A percentile compares a stretch with the other conserved stretches of the same genome.
These are phyloP conservation scores for Talaromyces ruber DNA, from an alignment of 495 filamentous ascomycete genomes.

Conservation along the genomic window DNA sequence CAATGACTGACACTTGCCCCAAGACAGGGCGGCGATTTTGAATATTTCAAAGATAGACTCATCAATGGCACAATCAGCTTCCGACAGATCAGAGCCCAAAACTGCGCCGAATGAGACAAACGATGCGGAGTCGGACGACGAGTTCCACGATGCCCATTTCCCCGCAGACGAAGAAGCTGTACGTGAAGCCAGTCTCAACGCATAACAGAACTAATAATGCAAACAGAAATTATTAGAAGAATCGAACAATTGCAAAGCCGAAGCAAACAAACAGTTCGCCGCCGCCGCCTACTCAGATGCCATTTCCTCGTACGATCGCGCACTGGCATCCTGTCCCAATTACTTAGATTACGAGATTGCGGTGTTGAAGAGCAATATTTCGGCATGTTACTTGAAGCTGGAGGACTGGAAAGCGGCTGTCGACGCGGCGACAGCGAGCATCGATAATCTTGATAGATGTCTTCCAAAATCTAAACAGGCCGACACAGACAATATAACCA, in stretches of 20 bases:
- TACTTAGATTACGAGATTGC: conserved; percentile 89
- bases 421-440: conserved; percentile 59
- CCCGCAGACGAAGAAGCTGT: conserved; percentile 73
- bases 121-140: conserved; percentile 34
- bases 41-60: neutral
- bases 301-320: conserved; percentile 83
- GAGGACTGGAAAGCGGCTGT: conserved; percentile 80
- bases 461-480: conserved; percentile 26
- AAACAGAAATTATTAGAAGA: conserved; percentile 58
- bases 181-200: conserved; percentile 16
- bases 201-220: conserved; percentile 6
- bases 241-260: conserved; percentile 64
- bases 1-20: neutral
- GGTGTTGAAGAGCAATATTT: conserved; percentile 77
- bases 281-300: conserved; percentile 69
- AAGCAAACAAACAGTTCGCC: conserved; percentile 72
- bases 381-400: conserved; percentile 85
- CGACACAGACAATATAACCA: conserved; percentile 10
- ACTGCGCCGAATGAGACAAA: conserved; percentile 11
- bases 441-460: conserved; percentile 63
- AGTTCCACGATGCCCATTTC: conserved; percentile 47
- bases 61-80: neutral
- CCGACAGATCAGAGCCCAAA: neutral
- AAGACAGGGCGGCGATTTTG: neutral
- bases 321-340: conserved; percentile 70